Evolutionary conservation across 2,329 filamentous ascomycete genomes (phyloP).

Genomic region (Fusarium domesticum): DNA sequence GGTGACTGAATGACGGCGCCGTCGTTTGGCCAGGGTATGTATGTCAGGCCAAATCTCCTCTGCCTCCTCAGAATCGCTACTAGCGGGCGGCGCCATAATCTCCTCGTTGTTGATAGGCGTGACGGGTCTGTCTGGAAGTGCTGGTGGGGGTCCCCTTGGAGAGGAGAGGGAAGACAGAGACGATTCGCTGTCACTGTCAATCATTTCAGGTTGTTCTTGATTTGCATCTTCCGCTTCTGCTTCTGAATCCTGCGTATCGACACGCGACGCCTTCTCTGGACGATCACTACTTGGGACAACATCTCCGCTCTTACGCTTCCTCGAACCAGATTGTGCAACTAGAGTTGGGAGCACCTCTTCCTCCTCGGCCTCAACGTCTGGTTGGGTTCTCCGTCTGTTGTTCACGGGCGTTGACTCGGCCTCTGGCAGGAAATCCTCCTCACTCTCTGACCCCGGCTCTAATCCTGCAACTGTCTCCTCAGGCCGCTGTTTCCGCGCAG

Average conservation of each 20-base stretch:
- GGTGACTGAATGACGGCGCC: conserved; percentile 37
- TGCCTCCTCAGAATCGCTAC: conserved; percentile 48
- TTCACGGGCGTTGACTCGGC: conserved; percentile 67
- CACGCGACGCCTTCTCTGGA: conserved; percentile 37
- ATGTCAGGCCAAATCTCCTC: conserved; percentile 52
- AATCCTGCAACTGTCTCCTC: conserved; percentile 32
- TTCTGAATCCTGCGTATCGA: conserved; percentile 24
- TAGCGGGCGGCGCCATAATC: conserved; percentile 54
- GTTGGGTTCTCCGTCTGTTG: conserved; percentile 39
- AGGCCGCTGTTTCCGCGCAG: conserved; percentile 43
- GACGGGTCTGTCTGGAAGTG: conserved; percentile 30
- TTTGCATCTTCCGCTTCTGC: conserved; percentile 10
- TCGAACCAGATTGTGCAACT: conserved; percentile 35
- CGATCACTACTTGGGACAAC: conserved; percentile 37
- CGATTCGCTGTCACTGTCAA: conserved; percentile 36
- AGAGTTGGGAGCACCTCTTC: conserved; percentile 28
- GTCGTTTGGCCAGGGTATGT: conserved; percentile 47
- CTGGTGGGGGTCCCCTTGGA: conserved; percentile 32
- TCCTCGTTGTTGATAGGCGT: conserved; percentile 49
- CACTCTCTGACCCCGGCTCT: conserved; percentile 40
- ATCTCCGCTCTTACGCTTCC: conserved; percentile 57
- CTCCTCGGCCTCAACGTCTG: conserved; percentile 14
- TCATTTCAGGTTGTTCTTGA: conserved; percentile 8
- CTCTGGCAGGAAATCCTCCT: conserved; percentile 56
- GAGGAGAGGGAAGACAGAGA: conserved; percentile 39